Base-by-base conservation (phyloP, 1,284 basidiomycete species). In the Apiotrichum siamense region DNA sequence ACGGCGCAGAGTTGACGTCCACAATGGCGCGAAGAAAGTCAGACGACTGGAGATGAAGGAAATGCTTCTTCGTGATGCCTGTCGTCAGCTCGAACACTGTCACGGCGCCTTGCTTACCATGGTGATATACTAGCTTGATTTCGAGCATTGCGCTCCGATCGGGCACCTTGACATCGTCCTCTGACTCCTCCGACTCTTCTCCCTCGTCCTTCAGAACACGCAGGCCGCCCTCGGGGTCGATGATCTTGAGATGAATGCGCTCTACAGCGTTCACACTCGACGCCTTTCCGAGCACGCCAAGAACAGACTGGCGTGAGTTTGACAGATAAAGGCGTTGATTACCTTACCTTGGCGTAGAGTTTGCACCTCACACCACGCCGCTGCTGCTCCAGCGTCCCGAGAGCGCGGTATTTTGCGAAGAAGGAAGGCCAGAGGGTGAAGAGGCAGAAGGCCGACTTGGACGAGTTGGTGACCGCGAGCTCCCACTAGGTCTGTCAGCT, bases 61-160 rank as follows among this genome's bases (percentile, higher is more conserved):
- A 65, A 52, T 75, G 72, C 44, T 64, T 69, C 50, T 74, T 73
- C 20, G 62, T 69, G 2, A 75, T 64, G 5, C 71, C 72, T 74
- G 45, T 0, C n/a, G 33, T 31, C 32, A 45, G 49, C 47, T 39
- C 50, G n/a, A n/a, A n/a, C n/a, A 49, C 44, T 18, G 11, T 1
- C 3, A 35, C 18, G 6, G n/a, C 23, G 10, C 25, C 1, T 9
- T 44, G 54, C 67, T 52, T 44, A 69, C 73, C 72, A 46, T 75
- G 67, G 49, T 68, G 66, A 58, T 72, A 74, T 17, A 72, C 59
- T 9, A 75, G 59, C 46, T 69, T 67, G 45, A 75, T 36, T 54
- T 45, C 56, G 23, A 55, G 55, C 45, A 47, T 37, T 3, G 47
- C 41, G 11, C 51, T 55, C 23, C 44, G 36, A 20, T 43, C 40